These are phyloP conservation scores for Neurospora sp. DNA, from an alignment of 495 filamentous ascomycete genomes.

Conservation along the genomic window DNA sequence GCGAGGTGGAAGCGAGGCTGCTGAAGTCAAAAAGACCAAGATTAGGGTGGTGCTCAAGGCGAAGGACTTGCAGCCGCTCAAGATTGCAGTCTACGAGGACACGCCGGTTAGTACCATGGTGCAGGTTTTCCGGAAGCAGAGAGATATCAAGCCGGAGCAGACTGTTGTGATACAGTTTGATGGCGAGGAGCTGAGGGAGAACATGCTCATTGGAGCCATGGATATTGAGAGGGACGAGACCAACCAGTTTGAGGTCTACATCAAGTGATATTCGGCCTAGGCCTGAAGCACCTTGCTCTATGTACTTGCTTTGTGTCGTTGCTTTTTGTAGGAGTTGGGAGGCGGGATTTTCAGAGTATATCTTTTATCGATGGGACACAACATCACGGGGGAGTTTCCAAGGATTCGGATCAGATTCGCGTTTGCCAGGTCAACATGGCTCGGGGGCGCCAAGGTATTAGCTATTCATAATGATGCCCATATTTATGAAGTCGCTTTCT, in stretches of 20 bases:
- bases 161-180: conserved; percentile 64
- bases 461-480: too few species aligned
- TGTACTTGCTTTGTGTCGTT: too few species aligned
- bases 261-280: conserved; percentile 31
- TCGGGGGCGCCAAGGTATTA: too few species aligned
- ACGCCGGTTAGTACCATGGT: conserved; percentile 29
- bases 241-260: conserved; percentile 67
- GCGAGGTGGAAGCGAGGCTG: conserved; percentile 4
- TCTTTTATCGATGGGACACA: too few species aligned
- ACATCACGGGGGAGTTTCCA: too few species aligned
- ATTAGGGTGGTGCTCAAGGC: conserved; percentile 47
- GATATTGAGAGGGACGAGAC: conserved; percentile 59
- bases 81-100: conserved; percentile 24
- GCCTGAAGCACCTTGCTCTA: neutral
- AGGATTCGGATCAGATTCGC: too few species aligned
- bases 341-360: too few species aligned
- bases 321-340: too few species aligned
- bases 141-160: conserved; percentile 28
- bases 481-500: too few species aligned
- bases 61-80: conserved; percentile 26
- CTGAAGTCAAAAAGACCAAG: conserved; percentile 35
- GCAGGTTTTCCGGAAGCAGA: conserved; percentile 26
- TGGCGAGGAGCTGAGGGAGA: conserved; percentile 59
- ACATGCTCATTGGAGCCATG: conserved; percentile 51
- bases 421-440: too few species aligned